Base-by-base conservation (phyloP, 2,329 filamentous ascomycete genomes). In the Apiospora kogelbergensis region DNA sequence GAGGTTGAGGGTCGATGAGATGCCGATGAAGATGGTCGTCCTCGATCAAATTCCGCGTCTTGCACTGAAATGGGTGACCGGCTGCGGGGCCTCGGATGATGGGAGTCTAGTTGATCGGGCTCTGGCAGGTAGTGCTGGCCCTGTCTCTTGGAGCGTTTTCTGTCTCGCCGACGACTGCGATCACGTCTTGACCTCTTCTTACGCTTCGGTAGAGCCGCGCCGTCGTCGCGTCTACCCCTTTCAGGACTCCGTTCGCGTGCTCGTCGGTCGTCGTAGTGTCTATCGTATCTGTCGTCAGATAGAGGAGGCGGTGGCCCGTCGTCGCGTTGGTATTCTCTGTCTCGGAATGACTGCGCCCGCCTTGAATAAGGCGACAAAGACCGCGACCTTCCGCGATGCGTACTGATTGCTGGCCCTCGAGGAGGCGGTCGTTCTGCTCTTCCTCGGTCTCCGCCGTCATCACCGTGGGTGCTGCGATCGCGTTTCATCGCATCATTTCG, bases 401-500 rank as follows among this genome's bases (percentile, higher is more conserved):
- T 71, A 70, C 70, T 69, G 33, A n/a, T 20, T 64, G 67, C 68
- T 63, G 68, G 71, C 64, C 71, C 68, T 63, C 71, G 73, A 74
- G 74, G 74, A 71, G 68, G 72, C 26, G 48, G 65, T 40, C 68
- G 37, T 42, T 53, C 60, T 60, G 78, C 73, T 70, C 77, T 78
- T 73, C 78, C 75, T 76, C 76, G 77, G 73, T 80, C 77, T 76
- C 75, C 76, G 74, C 22, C 41, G 48, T 45, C 77, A 74, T 77
- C 75, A 72, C 73, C 75, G 73, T 74, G 73, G 71, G 71, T 76
- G 75, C 74, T 78, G 71, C 76, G 76, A 78, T 82, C 80, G 78
- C 81, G 78, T 79, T 80, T 79, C 79, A 82, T 81, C 72, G 79
- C 78, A 79, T 76, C 80, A 80, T 82, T 75, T 76, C 78, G 79